phyloP scores from a whole-genome alignment of 164 flowering plant species.

The Piper betle region DNA sequence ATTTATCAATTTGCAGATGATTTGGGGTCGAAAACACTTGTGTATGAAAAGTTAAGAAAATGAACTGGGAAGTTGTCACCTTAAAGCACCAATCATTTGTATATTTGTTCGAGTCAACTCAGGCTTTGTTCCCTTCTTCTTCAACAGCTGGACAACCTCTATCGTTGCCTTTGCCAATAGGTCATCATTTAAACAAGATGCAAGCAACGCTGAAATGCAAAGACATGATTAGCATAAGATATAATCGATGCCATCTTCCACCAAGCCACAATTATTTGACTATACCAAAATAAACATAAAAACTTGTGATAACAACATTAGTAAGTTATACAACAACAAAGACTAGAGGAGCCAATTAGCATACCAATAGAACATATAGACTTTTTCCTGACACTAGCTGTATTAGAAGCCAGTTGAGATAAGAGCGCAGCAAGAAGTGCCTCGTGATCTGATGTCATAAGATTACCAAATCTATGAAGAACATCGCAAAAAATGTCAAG shows the following conservation, averaged over 20 bases:
- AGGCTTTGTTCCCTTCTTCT: constrained; percentile 49
- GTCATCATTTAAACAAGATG: constrained; percentile 93
- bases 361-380: constrained; percentile 83
- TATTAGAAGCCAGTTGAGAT: constrained; percentile 71
- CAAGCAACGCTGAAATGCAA: constrained; percentile 59
- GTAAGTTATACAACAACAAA: neutral
- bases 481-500: constrained; percentile 92
- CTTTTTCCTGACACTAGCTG: constrained; percentile 84
- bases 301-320: neutral
- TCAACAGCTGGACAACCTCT: constrained; percentile 64
- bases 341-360: constrained; percentile 7
- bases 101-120: constrained; percentile 85
- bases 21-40: neutral
- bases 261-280: too few species aligned
- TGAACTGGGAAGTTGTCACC: constrained; percentile 25
- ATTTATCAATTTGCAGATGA: too few species aligned
- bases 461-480: constrained; percentile 82
- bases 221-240: neutral
- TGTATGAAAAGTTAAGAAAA: neutral
- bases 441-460: constrained; percentile 75
- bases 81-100: constrained; percentile 96
- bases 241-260: too few species aligned
- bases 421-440: constrained; percentile 50
- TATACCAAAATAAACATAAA: too few species aligned
- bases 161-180: constrained; percentile 74